phyloP scores from a whole-genome alignment of 495 filamentous ascomycete species.

The Penicillium coprophilum region DNA sequence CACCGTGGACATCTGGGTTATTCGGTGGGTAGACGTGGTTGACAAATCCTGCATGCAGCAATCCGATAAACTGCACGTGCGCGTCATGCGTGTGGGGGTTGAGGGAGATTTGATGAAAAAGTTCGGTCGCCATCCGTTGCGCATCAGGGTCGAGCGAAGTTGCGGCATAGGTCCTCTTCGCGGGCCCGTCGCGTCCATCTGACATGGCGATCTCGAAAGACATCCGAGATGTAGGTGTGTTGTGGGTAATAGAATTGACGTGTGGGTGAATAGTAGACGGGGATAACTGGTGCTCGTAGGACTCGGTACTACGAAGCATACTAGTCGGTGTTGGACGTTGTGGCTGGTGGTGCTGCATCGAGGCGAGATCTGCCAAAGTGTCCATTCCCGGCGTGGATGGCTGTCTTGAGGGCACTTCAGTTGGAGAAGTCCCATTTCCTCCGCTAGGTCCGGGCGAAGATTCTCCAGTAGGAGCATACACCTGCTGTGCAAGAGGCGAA shows the following conservation, averaged over 20 bases:
- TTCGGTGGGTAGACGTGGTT: constrained; percentile 53
- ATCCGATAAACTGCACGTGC: constrained; percentile 61
- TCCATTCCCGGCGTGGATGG: constrained; percentile 63
- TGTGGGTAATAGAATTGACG: constrained; percentile 52
- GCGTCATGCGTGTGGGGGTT: constrained; percentile 66
- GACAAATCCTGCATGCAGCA: constrained; percentile 64
- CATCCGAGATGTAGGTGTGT: constrained; percentile 52
- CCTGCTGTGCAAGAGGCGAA: constrained; percentile 45
- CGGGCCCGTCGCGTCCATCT: constrained; percentile 44
- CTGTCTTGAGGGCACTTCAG: constrained; percentile 41
- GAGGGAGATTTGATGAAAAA: constrained; percentile 55
- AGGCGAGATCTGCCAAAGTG: constrained; percentile 62
- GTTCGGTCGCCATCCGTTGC: constrained; percentile 51
- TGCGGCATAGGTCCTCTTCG: constrained; percentile 48
- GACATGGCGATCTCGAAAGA: constrained; percentile 58
- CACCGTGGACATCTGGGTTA: constrained; percentile 45
- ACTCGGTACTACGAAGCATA: constrained; percentile 47
- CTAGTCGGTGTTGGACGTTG: constrained; percentile 43
- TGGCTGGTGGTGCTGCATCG: constrained; percentile 65
- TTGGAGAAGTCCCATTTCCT: constrained; percentile 38
- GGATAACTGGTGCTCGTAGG: constrained; percentile 51
- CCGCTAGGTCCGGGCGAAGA: constrained; percentile 32
- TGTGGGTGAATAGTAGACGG: constrained; percentile 48
- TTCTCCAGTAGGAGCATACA: constrained; percentile 39
- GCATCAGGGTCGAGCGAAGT: constrained; percentile 55